Base-by-base conservation (phyloP, 345 rosid species). In the Gossypium sturtianum region DNA sequence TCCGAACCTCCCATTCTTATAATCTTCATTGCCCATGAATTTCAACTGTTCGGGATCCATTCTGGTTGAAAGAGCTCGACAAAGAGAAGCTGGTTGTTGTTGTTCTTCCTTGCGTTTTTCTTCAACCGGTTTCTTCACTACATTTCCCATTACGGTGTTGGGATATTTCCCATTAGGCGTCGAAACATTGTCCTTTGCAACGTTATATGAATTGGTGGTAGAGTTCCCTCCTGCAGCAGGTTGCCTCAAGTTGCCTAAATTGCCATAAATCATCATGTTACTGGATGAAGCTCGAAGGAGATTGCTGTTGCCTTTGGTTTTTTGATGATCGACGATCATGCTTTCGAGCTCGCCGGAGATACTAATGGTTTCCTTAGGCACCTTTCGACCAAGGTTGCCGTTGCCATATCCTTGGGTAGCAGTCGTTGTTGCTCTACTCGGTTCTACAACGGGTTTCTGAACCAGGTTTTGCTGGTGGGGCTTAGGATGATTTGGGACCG, bases 41-140 rank as follows among this genome's bases (percentile, higher is more conserved):
- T 95, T 95, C 84, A 95, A 79, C n/a, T 88, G 88, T 79, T 95
- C 98, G 0, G 99, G 99, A 74, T 95, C 99, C 97, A 90, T 95
- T 78, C 97, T 83, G 0, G 98, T 95, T 0, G 99, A 93, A 38
- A 95, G 75, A 13, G 97, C 97, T 60, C 97, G 84, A 72, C 97
- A 95, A 38, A 93, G 82, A 3, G 99, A 91, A 53, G 81, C 86
- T 0, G 86, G 51, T 16, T 76, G 84, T 27, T 78, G 82, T 44
- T 79, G 80, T 38, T 53, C 64, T 34, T 34, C 41, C 8, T 66
- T 66, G 51, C 74, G 59, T 22, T 78, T 49, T 3, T 80, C 81
- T 54, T 76, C 72, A 12, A 73, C 66, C 2, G 80, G 74, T 62
- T 76, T 92, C 77, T 81, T 85, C 22, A 74, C 90, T 6, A 84